A percentile compares a stretch with the other conserved stretches of the same genome.
phyloP scores from a whole-genome alignment of 768 basidiomycete genomes.

The Leccinum fibrillosum region DNA sequence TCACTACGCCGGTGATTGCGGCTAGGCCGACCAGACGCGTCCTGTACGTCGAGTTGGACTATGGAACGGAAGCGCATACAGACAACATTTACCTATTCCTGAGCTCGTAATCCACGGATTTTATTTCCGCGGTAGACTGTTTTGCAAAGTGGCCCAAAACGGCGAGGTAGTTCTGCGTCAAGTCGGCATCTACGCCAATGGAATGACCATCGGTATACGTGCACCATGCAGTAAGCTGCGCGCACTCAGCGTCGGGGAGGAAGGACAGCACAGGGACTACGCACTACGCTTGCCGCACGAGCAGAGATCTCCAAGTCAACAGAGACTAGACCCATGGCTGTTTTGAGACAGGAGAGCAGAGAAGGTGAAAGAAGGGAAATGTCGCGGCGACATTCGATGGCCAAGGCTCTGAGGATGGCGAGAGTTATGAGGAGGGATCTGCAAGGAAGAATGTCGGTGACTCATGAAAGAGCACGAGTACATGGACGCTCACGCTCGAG shows the following conservation, averaged over 20 bases:
- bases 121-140: constrained; percentile 49
- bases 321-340: constrained; percentile 50
- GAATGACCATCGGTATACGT: constrained; percentile 87
- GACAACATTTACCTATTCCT: constrained; percentile 59
- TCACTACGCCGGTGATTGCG: constrained; percentile 73
- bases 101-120: constrained; percentile 61
- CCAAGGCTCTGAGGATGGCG: constrained; percentile 75
- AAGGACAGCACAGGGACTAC: constrained; percentile 26
- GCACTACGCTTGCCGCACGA: constrained; percentile 75
- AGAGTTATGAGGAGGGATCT: constrained; percentile 83
- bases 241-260: background rate
- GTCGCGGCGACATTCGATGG: constrained; percentile 84
- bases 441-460: background rate
- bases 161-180: constrained; percentile 69
- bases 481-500: constrained; percentile 63
- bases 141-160: constrained; percentile 62
- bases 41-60: constrained; percentile 35
- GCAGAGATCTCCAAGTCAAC: constrained; percentile 74
- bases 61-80: background rate
- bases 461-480: background rate
- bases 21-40: constrained; percentile 85
- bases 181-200: constrained; percentile 69
- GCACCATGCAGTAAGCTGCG: constrained; percentile 85
- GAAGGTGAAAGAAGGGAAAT: constrained; percentile 70
- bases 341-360: constrained; percentile 62